Evolutionary conservation across 495 filamentous ascomycete genomes (phyloP).

Genomic region (Hamigera avellanea): DNA sequence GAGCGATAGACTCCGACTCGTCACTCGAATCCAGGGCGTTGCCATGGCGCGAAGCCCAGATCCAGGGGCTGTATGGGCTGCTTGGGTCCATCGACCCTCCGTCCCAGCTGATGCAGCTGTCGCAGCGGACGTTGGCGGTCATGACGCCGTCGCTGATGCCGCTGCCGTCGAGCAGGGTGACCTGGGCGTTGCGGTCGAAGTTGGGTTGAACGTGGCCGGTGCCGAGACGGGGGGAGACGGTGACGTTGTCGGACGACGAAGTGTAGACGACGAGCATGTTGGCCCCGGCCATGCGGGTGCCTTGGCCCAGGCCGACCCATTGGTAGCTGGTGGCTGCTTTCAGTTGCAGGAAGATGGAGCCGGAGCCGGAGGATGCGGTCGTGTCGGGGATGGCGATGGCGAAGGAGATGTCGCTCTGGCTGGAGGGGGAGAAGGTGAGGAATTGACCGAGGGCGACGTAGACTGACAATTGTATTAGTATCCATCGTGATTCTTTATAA

Average conservation of each 20-base stretch:
- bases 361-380: conserved; percentile 7
- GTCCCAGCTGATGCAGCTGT: conserved; percentile 45
- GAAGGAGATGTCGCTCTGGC: conserved; percentile 7
- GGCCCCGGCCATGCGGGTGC: conserved; percentile 41
- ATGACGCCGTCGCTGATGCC: conserved; percentile 41
- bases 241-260: conserved; percentile 37
- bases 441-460: too few relatives aligned
- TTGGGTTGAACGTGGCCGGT: conserved; percentile 40
- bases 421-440: too few relatives aligned
- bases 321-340: conserved; percentile 37
- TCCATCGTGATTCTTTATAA: too few relatives aligned
- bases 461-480: too few relatives aligned
- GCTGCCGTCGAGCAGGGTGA: conserved; percentile 50
- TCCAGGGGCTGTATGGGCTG: conserved; percentile 42
- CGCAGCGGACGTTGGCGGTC: conserved; percentile 52
- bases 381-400: conserved; percentile 8
- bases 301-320: conserved; percentile 56
- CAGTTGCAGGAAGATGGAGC: conserved; percentile 47
- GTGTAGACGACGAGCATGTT: conserved; percentile 58
- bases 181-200: conserved; percentile 34
- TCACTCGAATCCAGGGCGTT: conserved; percentile 36
- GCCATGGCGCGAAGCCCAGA: conserved; percentile 54
- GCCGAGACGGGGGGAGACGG: conserved; percentile 46
- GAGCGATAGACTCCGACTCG: conserved; percentile 29
- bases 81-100: conserved; percentile 36